phyloP scores from a whole-genome alignment of 169 alveolate genomes.

The Eimeria falciformis region DNA sequence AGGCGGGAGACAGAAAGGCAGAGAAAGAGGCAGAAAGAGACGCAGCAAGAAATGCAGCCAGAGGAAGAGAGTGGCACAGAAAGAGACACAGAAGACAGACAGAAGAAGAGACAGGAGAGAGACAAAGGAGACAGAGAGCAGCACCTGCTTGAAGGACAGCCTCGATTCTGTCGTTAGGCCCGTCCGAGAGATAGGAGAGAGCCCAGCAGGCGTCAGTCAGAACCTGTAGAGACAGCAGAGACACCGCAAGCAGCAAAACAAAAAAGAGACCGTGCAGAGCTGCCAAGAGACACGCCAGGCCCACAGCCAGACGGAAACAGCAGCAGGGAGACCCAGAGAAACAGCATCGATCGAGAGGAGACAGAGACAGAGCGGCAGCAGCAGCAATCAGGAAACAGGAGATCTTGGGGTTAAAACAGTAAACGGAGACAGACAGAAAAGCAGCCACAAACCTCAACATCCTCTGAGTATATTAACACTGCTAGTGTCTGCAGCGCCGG shows the following conservation, averaged over 20 bases:
- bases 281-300: no score
- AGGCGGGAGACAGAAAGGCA: slow-evolving; percentile 19
- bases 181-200: slow-evolving; percentile 94
- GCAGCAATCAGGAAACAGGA: neutral
- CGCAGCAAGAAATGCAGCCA: neutral
- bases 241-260: no score
- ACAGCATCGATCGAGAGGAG: neutral
- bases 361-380: neutral
- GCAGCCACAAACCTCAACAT: slow-evolving; percentile 76
- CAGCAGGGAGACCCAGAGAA: no score
- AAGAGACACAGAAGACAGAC: neutral
- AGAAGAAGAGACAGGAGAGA: neutral
- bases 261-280: no score
- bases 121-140: neutral
- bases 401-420: neutral
- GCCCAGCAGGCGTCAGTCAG: slow-evolving; percentile 96
- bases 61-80: neutral
- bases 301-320: no score
- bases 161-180: slow-evolving; percentile 91
- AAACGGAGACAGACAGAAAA: no score
- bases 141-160: slow-evolving; percentile 86
- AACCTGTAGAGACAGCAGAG: slow-evolving; percentile 75
- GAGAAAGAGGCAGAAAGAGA: slow-evolving; percentile 1
- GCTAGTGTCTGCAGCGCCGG: slow-evolving; percentile 89
- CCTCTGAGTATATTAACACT: slow-evolving; percentile 85